Conservation (phyloP, 257 asterid genomes). For the Plectranthus barbatus region DNA sequence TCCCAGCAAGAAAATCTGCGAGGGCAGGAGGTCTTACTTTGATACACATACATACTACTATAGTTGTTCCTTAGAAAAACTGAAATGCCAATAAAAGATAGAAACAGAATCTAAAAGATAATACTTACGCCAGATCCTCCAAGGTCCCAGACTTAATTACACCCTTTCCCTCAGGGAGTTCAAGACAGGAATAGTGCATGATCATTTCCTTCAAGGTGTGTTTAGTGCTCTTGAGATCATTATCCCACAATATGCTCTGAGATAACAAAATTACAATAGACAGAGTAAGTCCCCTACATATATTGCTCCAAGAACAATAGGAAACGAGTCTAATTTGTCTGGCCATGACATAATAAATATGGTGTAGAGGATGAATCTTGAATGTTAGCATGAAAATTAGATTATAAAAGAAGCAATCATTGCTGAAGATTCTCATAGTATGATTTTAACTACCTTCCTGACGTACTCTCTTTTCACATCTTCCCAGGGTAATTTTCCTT, state of each 20-base stretch:
- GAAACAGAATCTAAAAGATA: not conserved
- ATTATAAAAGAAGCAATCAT: not conserved
- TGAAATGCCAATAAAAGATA: not conserved
- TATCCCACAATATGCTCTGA: slow-evolving; percentile 94
- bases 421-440: not conserved
- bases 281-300: slow-evolving; percentile 11
- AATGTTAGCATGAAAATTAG: not conserved
- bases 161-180: slow-evolving; percentile 70
- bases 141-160: slow-evolving; percentile 55
- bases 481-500: slow-evolving; percentile 70
- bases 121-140: slow-evolving; percentile 84
- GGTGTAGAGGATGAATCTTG: not conserved
- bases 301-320: not conserved
- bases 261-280: slow-evolving; percentile 12
- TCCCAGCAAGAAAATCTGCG: not conserved
- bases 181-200: slow-evolving; percentile 65
- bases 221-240: slow-evolving; percentile 78
- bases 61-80: not conserved
- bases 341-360: not conserved
- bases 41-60: not conserved
- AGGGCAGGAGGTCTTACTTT: not conserved
- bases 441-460: slow-evolving; percentile 53
- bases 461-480: slow-evolving; percentile 69
- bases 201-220: slow-evolving; percentile 89
- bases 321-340: not conserved